phyloP scores from a whole-genome alignment of 2,329 filamentous ascomycete genomes.

The Aspergillus ochraceus region DNA sequence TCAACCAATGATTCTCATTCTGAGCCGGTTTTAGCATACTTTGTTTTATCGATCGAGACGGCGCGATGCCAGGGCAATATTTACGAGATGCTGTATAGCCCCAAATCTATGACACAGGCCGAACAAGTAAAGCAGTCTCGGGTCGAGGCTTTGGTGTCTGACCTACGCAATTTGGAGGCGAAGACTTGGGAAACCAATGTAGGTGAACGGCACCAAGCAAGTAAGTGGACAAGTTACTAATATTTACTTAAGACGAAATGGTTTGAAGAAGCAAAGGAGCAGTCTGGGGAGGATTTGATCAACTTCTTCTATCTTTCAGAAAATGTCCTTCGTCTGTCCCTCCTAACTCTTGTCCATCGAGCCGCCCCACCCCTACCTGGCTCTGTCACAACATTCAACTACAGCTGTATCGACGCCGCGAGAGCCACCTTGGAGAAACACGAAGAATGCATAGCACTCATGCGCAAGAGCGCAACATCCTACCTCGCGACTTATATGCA shows the following conservation, averaged over 20 bases:
- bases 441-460: neutral
- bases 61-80: neutral
- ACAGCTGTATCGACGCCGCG: neutral
- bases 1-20: neutral
- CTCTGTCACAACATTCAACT: neutral
- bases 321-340: neutral
- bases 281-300: neutral
- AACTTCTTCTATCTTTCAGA: neutral
- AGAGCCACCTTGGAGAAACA: neutral
- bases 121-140: neutral
- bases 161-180: neutral
- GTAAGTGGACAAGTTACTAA: no score
- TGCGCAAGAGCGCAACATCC: neutral
- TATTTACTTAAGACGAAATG: no score
- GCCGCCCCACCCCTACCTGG: neutral
- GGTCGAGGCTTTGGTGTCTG: neutral
- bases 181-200: neutral
- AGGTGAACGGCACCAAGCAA: neutral
- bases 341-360: neutral
- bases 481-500: neutral
- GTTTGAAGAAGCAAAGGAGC: neutral
- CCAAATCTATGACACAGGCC: neutral
- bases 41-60: neutral
- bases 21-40: neutral
- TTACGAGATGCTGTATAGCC: conserved; percentile 2